Evolutionary conservation across 106 monocot genomes (phyloP).

Genomic region (Acorus calamus): DNA sequence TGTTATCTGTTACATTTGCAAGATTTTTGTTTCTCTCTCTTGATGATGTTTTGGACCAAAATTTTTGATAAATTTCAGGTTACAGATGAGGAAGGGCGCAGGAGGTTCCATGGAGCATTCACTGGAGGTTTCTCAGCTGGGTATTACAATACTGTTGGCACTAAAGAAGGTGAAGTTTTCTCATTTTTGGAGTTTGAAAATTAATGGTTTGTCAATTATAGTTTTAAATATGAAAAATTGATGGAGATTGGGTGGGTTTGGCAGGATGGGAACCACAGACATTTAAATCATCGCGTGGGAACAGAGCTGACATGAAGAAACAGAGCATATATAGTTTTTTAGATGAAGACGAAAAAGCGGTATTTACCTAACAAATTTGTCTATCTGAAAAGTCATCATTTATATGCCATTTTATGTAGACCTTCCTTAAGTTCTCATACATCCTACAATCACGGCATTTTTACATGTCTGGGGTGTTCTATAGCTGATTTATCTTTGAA

Average conservation of each 20-base stretch:
- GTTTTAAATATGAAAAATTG: background rate
- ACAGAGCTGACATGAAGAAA: slow-evolving; percentile 65
- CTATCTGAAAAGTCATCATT: background rate
- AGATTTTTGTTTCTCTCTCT: no score
- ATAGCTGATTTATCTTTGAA: no score
- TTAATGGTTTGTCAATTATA: background rate
- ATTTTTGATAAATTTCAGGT: slow-evolving; percentile 34
- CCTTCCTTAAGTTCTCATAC: background rate
- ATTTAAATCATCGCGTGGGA: slow-evolving; percentile 87
- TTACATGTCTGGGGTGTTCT: no score
- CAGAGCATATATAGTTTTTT: slow-evolving; percentile 80
- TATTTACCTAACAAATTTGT: slow-evolving; percentile 7
- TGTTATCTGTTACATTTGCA: no score
- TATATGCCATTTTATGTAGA: background rate
- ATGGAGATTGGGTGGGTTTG: background rate
- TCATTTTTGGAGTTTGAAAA: background rate
- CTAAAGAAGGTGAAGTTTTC: slow-evolving; percentile 68
- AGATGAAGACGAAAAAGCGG: slow-evolving; percentile 93
- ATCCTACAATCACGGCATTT: no score
- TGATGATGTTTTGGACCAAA: no score
- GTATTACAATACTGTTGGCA: slow-evolving; percentile 92
- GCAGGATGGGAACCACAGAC: slow-evolving; percentile 91
- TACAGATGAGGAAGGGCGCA: slow-evolving; percentile 82
- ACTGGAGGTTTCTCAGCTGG: slow-evolving; percentile 98
- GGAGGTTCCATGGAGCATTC: slow-evolving; percentile 96